Conservation (phyloP, 768 basidiomycete genomes). For the Lyophyllum atratum region DNA sequence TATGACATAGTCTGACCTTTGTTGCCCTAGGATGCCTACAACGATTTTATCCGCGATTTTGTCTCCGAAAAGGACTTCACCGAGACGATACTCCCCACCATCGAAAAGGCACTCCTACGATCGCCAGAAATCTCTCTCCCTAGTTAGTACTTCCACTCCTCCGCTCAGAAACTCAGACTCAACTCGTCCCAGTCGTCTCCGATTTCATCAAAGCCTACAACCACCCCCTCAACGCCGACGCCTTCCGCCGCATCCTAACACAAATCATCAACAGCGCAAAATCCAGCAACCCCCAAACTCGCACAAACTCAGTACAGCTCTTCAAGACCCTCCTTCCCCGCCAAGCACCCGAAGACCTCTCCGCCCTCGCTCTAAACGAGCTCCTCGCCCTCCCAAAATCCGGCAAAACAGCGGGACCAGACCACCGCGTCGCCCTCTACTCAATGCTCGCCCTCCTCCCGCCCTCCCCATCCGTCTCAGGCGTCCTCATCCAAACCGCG, state of each 20-base stretch:
- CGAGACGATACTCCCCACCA: constrained; percentile 59
- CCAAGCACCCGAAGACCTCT: constrained; percentile 34
- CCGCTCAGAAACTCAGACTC: not conserved
- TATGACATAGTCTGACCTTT: not conserved
- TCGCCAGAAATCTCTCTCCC: constrained; percentile 78
- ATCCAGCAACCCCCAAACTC: constrained; percentile 66
- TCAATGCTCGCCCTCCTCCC: constrained; percentile 66
- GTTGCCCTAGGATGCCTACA: constrained; percentile 46
- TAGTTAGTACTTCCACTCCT: constrained; percentile 40
- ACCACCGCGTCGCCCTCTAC: constrained; percentile 83
- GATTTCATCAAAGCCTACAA: constrained; percentile 60
- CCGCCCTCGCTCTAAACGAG: constrained; percentile 57
- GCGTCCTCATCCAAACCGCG: constrained; percentile 46
- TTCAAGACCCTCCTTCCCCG: constrained; percentile 51
- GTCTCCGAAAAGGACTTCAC: constrained; percentile 54
- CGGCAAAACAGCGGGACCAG: constrained; percentile 86
- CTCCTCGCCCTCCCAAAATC: constrained; percentile 73
- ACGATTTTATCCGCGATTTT: constrained; percentile 61
- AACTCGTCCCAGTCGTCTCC: constrained; percentile 45
- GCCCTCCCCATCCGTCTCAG: constrained; percentile 42
- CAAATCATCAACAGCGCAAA: constrained; percentile 70
- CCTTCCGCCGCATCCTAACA: constrained; percentile 56
- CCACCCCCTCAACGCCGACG: constrained; percentile 45
- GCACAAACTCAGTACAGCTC: constrained; percentile 55
- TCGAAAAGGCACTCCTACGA: constrained; percentile 80